These are phyloP conservation scores for Marasmius tenuissimus DNA, from an alignment of 1,284 basidiomycete genomes.

Conservation along the genomic window DNA sequence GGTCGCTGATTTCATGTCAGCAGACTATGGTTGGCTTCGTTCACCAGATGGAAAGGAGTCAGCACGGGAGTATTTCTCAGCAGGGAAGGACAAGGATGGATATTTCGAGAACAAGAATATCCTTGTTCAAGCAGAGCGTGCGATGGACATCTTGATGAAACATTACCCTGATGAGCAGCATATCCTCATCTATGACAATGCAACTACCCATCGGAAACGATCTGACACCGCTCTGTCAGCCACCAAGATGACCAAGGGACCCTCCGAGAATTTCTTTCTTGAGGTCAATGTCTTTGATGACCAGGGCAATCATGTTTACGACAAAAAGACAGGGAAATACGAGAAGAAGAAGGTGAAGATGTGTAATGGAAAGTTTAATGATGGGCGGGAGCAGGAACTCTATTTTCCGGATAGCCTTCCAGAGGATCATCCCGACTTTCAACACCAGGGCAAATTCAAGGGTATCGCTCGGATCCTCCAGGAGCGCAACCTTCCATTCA, in stretches of 20 bases:
- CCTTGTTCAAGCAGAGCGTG: conserved; percentile 22
- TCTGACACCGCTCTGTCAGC: conserved; percentile 27
- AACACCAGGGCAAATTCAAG: conserved; percentile 24
- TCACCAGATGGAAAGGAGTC: conserved; percentile 19
- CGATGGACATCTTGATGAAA: conserved; percentile 30
- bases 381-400: conserved; percentile 31
- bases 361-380: conserved; percentile 21
- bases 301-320: conserved; percentile 9
- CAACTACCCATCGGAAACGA: conserved; percentile 32
- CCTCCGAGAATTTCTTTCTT: conserved; percentile 11
- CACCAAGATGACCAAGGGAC: conserved; percentile 18
- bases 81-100: conserved; percentile 32
- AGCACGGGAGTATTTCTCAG: not conserved
- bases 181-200: conserved; percentile 38
- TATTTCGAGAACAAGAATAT: conserved; percentile 34
- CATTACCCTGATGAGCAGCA: conserved; percentile 24
- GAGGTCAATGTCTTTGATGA: too few relatives aligned
- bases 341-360: conserved; percentile 30
- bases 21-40: conserved; percentile 33
- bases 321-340: conserved; percentile 23
- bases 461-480: conserved; percentile 33
- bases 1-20: conserved; percentile 44
- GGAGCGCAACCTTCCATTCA: conserved; percentile 21
- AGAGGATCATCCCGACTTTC: conserved; percentile 10
- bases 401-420: conserved; percentile 32